Conservation (phyloP, 169 alveolate genomes). For the Perkinsus marinus region DNA sequence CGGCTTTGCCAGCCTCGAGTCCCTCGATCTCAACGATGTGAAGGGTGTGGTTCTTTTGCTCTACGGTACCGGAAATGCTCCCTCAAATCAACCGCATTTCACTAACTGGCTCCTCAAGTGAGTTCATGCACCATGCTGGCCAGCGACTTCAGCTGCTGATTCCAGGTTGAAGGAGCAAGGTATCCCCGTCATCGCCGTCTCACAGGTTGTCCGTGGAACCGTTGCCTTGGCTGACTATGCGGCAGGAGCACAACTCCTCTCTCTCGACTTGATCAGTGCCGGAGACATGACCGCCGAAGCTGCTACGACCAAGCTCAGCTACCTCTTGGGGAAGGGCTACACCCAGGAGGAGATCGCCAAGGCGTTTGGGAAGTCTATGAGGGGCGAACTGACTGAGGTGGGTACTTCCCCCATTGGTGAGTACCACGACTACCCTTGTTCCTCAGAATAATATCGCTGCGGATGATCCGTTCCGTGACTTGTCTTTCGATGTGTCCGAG, state of each 20-base stretch:
- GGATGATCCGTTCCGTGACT: too few relatives aligned
- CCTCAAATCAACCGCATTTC: not conserved
- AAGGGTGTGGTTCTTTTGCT: not conserved
- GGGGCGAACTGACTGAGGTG: not conserved
- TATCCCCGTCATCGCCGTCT: not conserved
- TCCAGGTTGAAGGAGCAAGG: not conserved
- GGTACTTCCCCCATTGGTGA: not conserved
- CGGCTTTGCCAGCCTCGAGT: not conserved
- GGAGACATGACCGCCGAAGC: conserved; percentile 1
- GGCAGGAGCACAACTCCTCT: not conserved
- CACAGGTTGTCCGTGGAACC: not conserved
- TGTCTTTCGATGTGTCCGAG: too few relatives aligned
- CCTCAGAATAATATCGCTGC: too few relatives aligned
- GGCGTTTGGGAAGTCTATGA: not conserved
- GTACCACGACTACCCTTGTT: too few relatives aligned
- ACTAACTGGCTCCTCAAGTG: not conserved
- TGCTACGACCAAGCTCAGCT: not conserved
- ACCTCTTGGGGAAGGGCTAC: not conserved
- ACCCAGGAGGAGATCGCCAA: not conserved
- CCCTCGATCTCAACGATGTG: not conserved
- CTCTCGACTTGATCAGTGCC: not conserved
- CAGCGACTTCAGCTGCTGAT: not conserved
- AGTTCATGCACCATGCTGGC: not conserved
- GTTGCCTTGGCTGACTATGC: not conserved
- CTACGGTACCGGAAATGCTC: not conserved